A percentile compares a stretch with the other conserved stretches of the same genome.
Conservation (phyloP, 257 asterid species). For the Leptodermis oblonga region DNA sequence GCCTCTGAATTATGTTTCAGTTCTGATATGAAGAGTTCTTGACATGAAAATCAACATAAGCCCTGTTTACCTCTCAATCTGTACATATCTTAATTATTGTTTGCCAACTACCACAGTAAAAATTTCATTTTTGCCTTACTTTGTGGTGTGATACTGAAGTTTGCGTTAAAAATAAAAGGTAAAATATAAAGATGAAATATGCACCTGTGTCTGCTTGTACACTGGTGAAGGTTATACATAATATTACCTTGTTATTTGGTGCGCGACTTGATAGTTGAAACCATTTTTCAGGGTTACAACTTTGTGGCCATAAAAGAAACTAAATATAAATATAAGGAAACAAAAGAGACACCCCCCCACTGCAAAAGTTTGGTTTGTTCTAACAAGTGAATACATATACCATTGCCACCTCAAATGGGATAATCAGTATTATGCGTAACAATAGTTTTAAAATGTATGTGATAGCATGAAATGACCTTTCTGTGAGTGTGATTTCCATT, state of each 20-base stretch:
- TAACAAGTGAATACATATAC: not conserved
- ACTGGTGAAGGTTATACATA: not conserved
- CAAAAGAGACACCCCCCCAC: not conserved
- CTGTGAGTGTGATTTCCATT: no score
- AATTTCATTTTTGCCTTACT: not conserved
- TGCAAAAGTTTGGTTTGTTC: not conserved
- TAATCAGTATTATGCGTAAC: no score
- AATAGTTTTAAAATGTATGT: no score
- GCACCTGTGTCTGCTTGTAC: not conserved
- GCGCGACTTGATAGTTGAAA: not conserved
- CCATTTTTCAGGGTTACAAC: not conserved
- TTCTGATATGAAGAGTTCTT: not conserved
- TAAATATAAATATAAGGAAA: not conserved
- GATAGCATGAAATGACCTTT: no score
- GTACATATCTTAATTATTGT: not conserved
- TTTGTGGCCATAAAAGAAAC: not conserved
- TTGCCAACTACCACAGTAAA: not conserved
- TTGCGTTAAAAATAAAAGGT: not conserved
- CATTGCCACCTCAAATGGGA: not conserved
- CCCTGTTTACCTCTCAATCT: not conserved
- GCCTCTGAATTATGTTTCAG: not conserved
- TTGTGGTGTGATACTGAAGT: not conserved
- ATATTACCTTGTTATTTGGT: not conserved
- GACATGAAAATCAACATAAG: not conserved
- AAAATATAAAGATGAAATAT: not conserved